These are phyloP conservation scores for Alternaria gaisen DNA, from an alignment of 2,329 filamentous ascomycete genomes.

Conservation along the genomic window DNA sequence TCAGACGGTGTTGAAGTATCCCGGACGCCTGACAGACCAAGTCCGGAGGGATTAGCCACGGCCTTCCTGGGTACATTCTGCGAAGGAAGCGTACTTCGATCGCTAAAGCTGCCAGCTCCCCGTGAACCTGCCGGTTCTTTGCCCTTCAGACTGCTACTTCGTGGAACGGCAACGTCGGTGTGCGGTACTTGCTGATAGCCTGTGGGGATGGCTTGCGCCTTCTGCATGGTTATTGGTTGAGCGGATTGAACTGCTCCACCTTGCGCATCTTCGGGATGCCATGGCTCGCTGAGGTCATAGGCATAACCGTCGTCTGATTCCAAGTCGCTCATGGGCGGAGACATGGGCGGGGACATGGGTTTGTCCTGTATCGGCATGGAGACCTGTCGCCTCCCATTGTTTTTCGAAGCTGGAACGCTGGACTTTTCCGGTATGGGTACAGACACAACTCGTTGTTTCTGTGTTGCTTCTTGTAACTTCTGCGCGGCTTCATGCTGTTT, in stretches of 20 bases:
- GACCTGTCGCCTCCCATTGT: slow-evolving; percentile 42
- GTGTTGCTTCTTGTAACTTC: slow-evolving; percentile 36
- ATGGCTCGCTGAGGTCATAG: slow-evolving; percentile 47
- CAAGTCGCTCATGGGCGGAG: slow-evolving; percentile 36
- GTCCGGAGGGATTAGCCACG: slow-evolving; percentile 34
- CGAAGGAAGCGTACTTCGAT: slow-evolving; percentile 33
- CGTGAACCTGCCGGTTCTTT: slow-evolving; percentile 43
- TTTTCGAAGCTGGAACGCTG: slow-evolving; percentile 23
- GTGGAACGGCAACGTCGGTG: slow-evolving; percentile 27
- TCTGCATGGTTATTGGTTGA: slow-evolving; percentile 32
- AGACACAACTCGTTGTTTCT: slow-evolving; percentile 42
- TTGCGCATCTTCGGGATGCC: slow-evolving; percentile 42
- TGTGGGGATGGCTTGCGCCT: slow-evolving; percentile 26
- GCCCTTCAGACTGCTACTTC: slow-evolving; percentile 39
- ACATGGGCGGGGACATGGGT: slow-evolving; percentile 19
- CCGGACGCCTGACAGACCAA: slow-evolving; percentile 45
- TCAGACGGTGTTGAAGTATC: slow-evolving; percentile 37
- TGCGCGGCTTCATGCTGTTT: slow-evolving; percentile 44
- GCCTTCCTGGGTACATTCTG: slow-evolving; percentile 37
- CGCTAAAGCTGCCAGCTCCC: slow-evolving; percentile 43
- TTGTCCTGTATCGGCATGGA: slow-evolving; percentile 43
- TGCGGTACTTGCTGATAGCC: slow-evolving; percentile 25
- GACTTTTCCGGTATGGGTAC: slow-evolving; percentile 21
- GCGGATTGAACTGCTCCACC: slow-evolving; percentile 27
- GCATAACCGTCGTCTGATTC: slow-evolving; percentile 39